Conservation (phyloP, 345 rosid species). For the Geranium rotundifolium region DNA sequence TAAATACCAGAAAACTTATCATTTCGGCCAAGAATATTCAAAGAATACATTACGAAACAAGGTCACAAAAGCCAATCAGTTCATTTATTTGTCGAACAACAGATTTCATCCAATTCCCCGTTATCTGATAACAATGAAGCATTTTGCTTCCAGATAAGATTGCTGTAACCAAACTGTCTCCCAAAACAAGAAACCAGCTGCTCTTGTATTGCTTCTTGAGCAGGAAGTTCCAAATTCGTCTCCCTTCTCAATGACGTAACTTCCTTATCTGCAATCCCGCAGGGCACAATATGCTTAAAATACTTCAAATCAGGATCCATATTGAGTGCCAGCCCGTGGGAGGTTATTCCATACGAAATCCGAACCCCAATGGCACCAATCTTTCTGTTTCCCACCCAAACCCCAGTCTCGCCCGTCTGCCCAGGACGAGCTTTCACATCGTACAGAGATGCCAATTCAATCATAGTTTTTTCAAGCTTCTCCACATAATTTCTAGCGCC, state of each 20-base stretch:
- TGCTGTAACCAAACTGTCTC: constrained; percentile 39
- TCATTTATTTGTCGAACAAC: background rate
- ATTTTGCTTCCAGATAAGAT: constrained; percentile 39
- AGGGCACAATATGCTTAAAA: constrained; percentile 84
- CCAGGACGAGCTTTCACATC: constrained; percentile 64
- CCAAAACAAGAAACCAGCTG: constrained; percentile 74
- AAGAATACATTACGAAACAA: background rate
- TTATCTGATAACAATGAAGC: constrained; percentile 18
- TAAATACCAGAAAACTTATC: too few relatives aligned
- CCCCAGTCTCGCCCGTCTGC: constrained; percentile 64
- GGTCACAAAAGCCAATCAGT: background rate
- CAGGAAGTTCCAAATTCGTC: constrained; percentile 43
- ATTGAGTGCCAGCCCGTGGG: constrained; percentile 83
- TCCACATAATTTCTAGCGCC: constrained; percentile 81
- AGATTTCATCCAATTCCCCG: background rate
- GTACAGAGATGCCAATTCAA: constrained; percentile 53
- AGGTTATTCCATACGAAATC: constrained; percentile 65
- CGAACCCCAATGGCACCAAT: constrained; percentile 85
- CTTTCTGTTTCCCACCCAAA: constrained; percentile 87
- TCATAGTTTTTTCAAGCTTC: constrained; percentile 65
- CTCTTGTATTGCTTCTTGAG: constrained; percentile 59
- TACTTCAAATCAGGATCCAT: constrained; percentile 68
- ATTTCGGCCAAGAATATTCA: background rate
- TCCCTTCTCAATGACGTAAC: constrained; percentile 75
- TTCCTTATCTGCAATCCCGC: constrained; percentile 79